Conservation (phyloP, 2,329 filamentous ascomycete species). For the Thielaviopsis musarum region DNA sequence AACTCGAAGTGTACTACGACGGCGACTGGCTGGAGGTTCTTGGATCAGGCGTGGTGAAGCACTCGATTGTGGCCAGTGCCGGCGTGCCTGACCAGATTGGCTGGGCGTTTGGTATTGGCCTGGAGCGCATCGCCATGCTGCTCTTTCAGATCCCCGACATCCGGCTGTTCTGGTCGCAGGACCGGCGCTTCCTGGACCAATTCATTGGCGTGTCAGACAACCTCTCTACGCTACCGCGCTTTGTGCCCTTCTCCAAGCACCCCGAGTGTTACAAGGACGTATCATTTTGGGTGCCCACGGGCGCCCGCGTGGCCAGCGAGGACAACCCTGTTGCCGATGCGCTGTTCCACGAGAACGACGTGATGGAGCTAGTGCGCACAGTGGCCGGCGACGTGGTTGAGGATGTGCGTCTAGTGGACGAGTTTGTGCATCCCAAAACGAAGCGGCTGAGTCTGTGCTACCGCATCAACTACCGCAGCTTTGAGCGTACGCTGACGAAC, state of each 20-base stretch:
- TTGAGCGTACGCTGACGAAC: constrained; percentile 81
- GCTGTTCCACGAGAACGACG: constrained; percentile 78
- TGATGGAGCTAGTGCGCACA: constrained; percentile 87
- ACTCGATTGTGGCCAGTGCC: constrained; percentile 63
- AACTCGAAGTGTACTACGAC: constrained; percentile 87
- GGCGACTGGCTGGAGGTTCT: constrained; percentile 93
- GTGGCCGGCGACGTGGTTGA: constrained; percentile 73
- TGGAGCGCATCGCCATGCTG: constrained; percentile 94
- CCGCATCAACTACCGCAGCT: constrained; percentile 79
- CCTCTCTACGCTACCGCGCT: constrained; percentile 37
- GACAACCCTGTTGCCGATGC: constrained; percentile 30
- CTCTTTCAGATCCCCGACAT: constrained; percentile 95
- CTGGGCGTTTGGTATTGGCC: constrained; percentile 90
- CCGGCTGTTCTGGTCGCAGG: constrained; percentile 83
- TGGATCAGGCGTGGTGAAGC: constrained; percentile 79
- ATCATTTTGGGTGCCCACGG: constrained; percentile 62
- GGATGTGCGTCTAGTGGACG: constrained; percentile 69
- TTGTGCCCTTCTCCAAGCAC: constrained; percentile 79
- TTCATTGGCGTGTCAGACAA: constrained; percentile 48
- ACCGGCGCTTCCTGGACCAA: constrained; percentile 71
- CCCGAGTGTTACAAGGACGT: constrained; percentile 84
- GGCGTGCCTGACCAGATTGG: constrained; percentile 59
- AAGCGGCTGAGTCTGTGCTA: constrained; percentile 77
- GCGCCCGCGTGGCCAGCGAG: constrained; percentile 15
- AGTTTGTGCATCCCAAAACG: constrained; percentile 78